Base-by-base conservation (phyloP, 2,329 filamentous ascomycete genomes). In the Akanthomyces muscarius region DNA sequence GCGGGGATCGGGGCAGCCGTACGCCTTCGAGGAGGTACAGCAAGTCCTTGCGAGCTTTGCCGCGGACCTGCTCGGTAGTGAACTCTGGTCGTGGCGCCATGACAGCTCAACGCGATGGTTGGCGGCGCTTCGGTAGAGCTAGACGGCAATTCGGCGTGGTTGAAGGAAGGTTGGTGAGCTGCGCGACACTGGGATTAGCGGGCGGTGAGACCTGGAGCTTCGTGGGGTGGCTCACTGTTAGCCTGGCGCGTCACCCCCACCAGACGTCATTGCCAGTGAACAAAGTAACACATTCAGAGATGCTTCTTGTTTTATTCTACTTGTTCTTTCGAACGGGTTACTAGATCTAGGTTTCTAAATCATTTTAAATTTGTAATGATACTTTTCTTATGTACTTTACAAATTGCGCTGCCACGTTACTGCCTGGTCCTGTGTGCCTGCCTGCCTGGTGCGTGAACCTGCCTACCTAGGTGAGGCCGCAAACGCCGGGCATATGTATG, bases 11-110 rank as follows among this genome's bases (percentile, higher is more conserved):
- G 62, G 66, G 78, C 65, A 78, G 76, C 65, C 65, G 69, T 89
- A 99, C 95, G 77, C 90, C 89, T 85, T 98, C 94, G 66, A 99
- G 89, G 70, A 98, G 87, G 77, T 89, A 88, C 69, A 99, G 83
- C 68, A 99, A 83, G 74, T 97, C 92, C 75, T 92, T 92, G 66
- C 92, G 89, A 68, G 92, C 90, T 78, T 90, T 92, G 68, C 90
- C 89, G 71, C 85, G 87, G 74, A 95, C 86, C 72, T 92, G 86
- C 69, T 90, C 86, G 65, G 88, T 86, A 75, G 88, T 89, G 75
- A 95, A 91, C 72, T 83, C 85, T 73, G 79, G 80, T 77, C 85
- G 84, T 78, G 87, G 87, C 79, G 86, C 86, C 88, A 91, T 91
- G 71, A 68, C 78, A 77, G 78, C 80, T 81, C 80, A 78, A 78